A percentile compares a stretch with the other conserved stretches of the same genome.
These are phyloP conservation scores for Lepraria neglecta DNA, from an alignment of 495 filamentous ascomycete genomes.

Conservation along the genomic window DNA sequence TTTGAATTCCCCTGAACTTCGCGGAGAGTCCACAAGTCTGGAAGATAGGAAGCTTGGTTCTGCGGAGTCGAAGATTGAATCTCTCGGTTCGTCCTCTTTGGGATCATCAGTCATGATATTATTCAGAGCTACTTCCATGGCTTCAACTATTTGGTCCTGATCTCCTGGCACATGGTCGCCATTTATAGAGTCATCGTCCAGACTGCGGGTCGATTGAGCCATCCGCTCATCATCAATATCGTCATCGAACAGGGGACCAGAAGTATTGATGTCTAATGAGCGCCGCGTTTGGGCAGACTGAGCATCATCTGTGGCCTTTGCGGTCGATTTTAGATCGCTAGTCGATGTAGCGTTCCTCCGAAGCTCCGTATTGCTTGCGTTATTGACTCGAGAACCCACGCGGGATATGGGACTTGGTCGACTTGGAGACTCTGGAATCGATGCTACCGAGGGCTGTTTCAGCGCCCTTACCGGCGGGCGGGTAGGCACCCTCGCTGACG, in stretches of 20 bases:
- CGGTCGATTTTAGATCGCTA: conserved; percentile 45
- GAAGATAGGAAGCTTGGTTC: conserved; percentile 42
- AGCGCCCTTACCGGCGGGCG: conserved; percentile 30
- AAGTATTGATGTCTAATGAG: conserved; percentile 53
- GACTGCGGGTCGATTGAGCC: conserved; percentile 52
- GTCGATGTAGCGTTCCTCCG: conserved; percentile 53
- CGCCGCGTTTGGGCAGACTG: conserved; percentile 39
- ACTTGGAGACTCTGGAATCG: conserved; percentile 28
- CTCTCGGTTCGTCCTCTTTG: conserved; percentile 55
- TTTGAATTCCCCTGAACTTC: conserved; percentile 52
- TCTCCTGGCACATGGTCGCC: conserved; percentile 38
- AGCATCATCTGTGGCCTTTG: conserved; percentile 34
- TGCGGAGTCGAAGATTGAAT: conserved; percentile 45
- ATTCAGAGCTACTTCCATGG: conserved; percentile 90
- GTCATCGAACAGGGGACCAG: conserved; percentile 57
- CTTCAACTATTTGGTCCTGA: conserved; percentile 65
- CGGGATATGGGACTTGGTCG: conserved; percentile 41
- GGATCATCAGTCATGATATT: conserved; percentile 82
- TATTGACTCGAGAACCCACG: conserved; percentile 34
- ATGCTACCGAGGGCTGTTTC: conserved; percentile 24
- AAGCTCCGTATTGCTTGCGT: conserved; percentile 40
- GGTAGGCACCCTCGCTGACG: conserved; percentile 42
- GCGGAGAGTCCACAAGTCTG: conserved; percentile 43
- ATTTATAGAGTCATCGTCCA: conserved; percentile 47
- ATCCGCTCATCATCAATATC: conserved; percentile 60